Conservation (phyloP, 108 stramenopile species). For the Bacterosira constricta region DNA sequence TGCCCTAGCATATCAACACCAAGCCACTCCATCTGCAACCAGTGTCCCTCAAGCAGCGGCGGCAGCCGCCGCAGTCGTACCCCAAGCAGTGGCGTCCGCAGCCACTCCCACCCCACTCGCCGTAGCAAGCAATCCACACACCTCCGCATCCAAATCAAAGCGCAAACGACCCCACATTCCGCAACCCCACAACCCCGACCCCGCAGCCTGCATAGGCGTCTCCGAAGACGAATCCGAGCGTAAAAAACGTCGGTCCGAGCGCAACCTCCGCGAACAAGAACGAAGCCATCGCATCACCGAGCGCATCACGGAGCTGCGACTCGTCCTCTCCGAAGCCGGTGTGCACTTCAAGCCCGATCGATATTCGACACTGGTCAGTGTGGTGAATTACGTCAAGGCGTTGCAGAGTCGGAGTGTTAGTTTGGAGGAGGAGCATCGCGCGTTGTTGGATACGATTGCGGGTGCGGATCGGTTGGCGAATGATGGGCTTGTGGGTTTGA, state of each 20-base stretch:
- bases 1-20: no score
- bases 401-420: slow-evolving; percentile 57
- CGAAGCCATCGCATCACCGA: slow-evolving; percentile 75
- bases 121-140: background rate
- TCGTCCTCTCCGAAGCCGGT: slow-evolving; percentile 58
- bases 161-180: background rate
- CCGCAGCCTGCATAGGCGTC: slow-evolving; percentile 21
- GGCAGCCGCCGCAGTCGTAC: slow-evolving; percentile 7
- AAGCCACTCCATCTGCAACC: background rate
- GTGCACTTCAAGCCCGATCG: slow-evolving; percentile 78
- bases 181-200: slow-evolving; percentile 1
- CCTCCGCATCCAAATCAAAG: slow-evolving; percentile 2
- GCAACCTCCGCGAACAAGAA: slow-evolving; percentile 81
- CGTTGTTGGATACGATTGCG: slow-evolving; percentile 68
- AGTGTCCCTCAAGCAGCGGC: slow-evolving; percentile 17
- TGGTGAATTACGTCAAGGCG: slow-evolving; percentile 71
- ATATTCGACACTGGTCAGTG: slow-evolving; percentile 74
- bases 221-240: slow-evolving; percentile 81
- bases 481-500: background rate
- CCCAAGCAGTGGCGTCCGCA: background rate
- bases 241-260: slow-evolving; percentile 60
- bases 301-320: slow-evolving; percentile 68
- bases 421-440: slow-evolving; percentile 75
- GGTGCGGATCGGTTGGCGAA: slow-evolving; percentile 59
- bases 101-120: background rate